Evolutionary conservation across 768 basidiomycete species (phyloP), one percentile per base, ranked within the genome.

Genomic region (Mycena amicta): DNA sequence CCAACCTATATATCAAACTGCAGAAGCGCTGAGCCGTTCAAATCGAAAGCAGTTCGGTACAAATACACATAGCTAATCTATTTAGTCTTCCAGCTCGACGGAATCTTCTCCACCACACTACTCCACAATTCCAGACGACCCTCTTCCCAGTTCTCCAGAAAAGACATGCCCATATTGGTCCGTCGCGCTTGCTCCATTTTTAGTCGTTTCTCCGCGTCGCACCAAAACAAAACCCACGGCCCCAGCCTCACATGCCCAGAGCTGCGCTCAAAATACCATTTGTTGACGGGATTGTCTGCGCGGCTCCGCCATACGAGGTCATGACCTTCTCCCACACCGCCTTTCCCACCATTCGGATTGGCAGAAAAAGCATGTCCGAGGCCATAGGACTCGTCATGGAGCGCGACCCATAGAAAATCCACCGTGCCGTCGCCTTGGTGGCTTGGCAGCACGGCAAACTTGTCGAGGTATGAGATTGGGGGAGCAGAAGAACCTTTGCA

Each of bases 401-500:
- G 77, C 16, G 95, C 95, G 41, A 98, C 96, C 97, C 97, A 99
- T 33, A 99, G 78, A 77, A 99, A 99, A 76, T 99, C 97, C 57
- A 98, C 97, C 0, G 97, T 98, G 18, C 97, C 97, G 67, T 98
- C 96, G 22, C 97, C 97, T 73, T 99, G 97, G 69, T 98, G 87
- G 59, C 81, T 87, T 2, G 97, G 97, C 37, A 95, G 80, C 39
- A 99, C 95, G 16, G 95, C 96, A 71, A 99, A 99, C 75, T 99
- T 99, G 81, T 99, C 97, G 49, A 99, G 85, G 74, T 99, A 99
- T 16, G 92, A 88, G 59, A 96, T 86, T 5, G 88, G 83, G 1
- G 61, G 52, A 6, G 73, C 57, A 22, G 73, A 50, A 8, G 61
- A 70, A 31, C 64, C 73, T n/a, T 80, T 66, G 51, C 71, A 70